phyloP scores from a whole-genome alignment of 371 early-diverging fungal genomes.

The Mycotypha africana region DNA sequence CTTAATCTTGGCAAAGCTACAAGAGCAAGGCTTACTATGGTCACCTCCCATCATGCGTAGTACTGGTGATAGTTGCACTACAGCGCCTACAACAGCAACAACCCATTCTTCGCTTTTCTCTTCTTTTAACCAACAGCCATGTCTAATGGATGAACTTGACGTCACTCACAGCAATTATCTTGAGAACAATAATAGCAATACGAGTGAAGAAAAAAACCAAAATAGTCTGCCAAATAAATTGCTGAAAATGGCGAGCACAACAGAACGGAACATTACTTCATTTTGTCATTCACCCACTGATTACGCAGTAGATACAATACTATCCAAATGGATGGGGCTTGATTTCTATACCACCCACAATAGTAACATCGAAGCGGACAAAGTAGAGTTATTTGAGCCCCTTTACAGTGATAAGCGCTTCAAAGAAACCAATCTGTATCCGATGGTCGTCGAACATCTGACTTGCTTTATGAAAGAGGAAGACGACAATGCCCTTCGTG shows the following conservation, averaged over 20 bases:
- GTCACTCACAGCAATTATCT: slow-evolving; percentile 7
- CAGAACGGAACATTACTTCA: slow-evolving; percentile 25
- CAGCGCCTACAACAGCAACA: no score
- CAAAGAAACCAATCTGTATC: slow-evolving; percentile 17
- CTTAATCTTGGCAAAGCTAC: slow-evolving; percentile 7
- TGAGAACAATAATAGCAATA: not conserved
- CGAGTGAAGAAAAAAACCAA: not conserved
- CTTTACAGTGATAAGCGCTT: slow-evolving; percentile 5
- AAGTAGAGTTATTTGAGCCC: slow-evolving; percentile 12
- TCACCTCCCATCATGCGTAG: slow-evolving; percentile 1
- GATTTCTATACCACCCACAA: not conserved
- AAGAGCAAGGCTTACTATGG: slow-evolving; percentile 13
- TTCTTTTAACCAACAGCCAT: slow-evolving; percentile 1
- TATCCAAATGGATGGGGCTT: slow-evolving; percentile 19
- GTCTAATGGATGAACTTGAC: slow-evolving; percentile 19
- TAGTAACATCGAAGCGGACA: slow-evolving; percentile 1
- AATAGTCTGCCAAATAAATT: not conserved
- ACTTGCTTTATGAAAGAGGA: not conserved
- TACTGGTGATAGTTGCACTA: no score
- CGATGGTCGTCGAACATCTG: no score
- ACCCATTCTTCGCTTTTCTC: not conserved
- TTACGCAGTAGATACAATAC: slow-evolving; percentile 21
- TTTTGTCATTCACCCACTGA: slow-evolving; percentile 28
- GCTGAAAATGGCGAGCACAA: slow-evolving; percentile 17
- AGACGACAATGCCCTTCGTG: not conserved